Evolutionary conservation across 176 grass and related monocot species (phyloP).

Genomic region (Triticum monococcum): DNA sequence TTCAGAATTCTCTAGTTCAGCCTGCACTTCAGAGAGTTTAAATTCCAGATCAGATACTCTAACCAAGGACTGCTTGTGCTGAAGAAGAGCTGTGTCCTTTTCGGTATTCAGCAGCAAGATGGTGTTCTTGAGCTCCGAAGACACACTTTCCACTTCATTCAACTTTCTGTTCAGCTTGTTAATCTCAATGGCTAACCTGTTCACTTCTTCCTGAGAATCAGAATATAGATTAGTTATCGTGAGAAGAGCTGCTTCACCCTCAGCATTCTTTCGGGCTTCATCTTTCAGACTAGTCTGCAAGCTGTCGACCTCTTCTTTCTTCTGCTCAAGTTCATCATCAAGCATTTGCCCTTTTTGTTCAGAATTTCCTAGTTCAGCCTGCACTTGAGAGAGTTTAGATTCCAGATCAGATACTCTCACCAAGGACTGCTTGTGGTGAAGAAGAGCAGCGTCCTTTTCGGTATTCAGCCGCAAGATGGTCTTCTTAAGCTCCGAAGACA

Average conservation of each 20-base stretch:
- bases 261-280: slow-evolving; percentile 5
- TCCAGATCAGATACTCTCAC: slow-evolving; percentile 30
- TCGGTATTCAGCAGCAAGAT: slow-evolving; percentile 23
- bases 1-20: slow-evolving; percentile 27
- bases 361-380: slow-evolving; percentile 17
- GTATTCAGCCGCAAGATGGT: slow-evolving; percentile 11
- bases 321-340: slow-evolving; percentile 37
- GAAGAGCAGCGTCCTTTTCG: slow-evolving; percentile 5
- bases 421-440: slow-evolving; percentile 20
- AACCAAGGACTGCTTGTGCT: not conserved
- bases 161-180: slow-evolving; percentile 41
- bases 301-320: slow-evolving; percentile 29
- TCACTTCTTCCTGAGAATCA: slow-evolving; percentile 21
- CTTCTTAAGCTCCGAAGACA: slow-evolving; percentile 12
- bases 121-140: slow-evolving; percentile 4
- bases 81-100: not conserved
- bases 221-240: not conserved
- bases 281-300: slow-evolving; percentile 10
- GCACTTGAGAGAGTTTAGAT: slow-evolving; percentile 4
- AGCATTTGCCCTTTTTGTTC: slow-evolving; percentile 23
- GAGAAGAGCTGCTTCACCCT: slow-evolving; percentile 12
- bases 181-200: slow-evolving; percentile 14
- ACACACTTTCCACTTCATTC: slow-evolving; percentile 29
- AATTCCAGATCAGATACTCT: slow-evolving; percentile 24
- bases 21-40: not conserved